Evolutionary conservation across 75 land plant species (phyloP).

Genomic region (Pinus taeda): DNA sequence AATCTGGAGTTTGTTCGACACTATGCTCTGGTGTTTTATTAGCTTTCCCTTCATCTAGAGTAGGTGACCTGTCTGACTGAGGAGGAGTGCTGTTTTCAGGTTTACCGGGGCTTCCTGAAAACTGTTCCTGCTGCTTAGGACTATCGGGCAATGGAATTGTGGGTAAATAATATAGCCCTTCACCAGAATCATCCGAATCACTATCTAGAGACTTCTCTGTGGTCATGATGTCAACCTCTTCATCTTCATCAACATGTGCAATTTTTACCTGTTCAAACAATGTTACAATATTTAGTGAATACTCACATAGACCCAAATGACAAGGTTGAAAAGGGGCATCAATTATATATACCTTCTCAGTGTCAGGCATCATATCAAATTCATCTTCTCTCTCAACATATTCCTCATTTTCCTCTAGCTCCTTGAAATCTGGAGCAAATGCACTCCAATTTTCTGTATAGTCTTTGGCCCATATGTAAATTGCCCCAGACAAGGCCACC

Average conservation of each 20-base stretch:
- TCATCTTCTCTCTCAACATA: slow-evolving; percentile 97
- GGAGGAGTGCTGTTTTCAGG: slow-evolving; percentile 54
- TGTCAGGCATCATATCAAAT: slow-evolving; percentile 88
- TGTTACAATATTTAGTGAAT: neutral
- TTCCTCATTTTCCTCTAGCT: slow-evolving; percentile 97
- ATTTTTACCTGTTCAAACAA: slow-evolving; percentile 60
- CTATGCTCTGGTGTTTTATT: slow-evolving; percentile 36
- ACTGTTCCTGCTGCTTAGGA: slow-evolving; percentile 58
- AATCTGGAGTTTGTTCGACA: slow-evolving; percentile 37
- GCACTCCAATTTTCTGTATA: slow-evolving; percentile 99
- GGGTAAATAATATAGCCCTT: slow-evolving; percentile 81
- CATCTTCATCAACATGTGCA: slow-evolving; percentile 73
- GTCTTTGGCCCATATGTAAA: slow-evolving; percentile 97
- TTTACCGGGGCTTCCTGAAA: slow-evolving; percentile 39
- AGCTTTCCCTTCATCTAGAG: slow-evolving; percentile 45
- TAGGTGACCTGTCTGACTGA: slow-evolving; percentile 56
- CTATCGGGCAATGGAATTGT: slow-evolving; percentile 79
- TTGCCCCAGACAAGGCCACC: slow-evolving; percentile 77
- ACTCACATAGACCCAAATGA: neutral
- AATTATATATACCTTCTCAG: slow-evolving; percentile 67
- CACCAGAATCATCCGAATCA: slow-evolving; percentile 90
- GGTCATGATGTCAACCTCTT: slow-evolving; percentile 77
- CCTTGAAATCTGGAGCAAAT: slow-evolving; percentile 98
- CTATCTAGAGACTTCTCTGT: slow-evolving; percentile 76
- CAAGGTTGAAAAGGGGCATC: neutral